Evolutionary conservation across 768 basidiomycete species (phyloP), one percentile per base, ranked within the genome.

Genomic region (Trametes villosa): DNA sequence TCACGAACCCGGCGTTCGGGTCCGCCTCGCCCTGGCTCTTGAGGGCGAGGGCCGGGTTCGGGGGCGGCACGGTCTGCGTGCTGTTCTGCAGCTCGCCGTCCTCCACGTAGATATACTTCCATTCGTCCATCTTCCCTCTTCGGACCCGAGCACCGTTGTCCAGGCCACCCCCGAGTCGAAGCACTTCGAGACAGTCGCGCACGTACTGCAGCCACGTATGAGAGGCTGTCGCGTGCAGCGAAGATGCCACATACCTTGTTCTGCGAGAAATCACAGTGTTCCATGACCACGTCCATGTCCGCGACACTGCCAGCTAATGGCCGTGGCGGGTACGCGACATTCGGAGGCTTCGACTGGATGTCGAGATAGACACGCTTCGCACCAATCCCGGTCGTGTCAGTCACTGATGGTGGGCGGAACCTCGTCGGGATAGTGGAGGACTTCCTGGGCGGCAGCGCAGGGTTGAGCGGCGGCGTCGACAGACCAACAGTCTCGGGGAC

Each of bases 181-280:
- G 83, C 45, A 96, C 88, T 74, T 98, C 96, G 40, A 99, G 79
- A 69, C 97, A 99, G 71, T 98, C 97, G 40, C 96, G 87, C n/a
- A 98, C 96, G 76, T 92, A 96, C 92, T 97, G 70, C 44, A 30
- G 26, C 33, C 63, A 53, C 71, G 59, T 53, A 53, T 54, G 55
- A 63, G 45, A 67, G 60, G 29, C 50, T 48, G 50, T 40, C 17
- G 40, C 38, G 55, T 22, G 3, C 33, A 11, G 47, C 36, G 51
- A 40, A 18, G 27, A 47, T 56, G 26, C 15, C 24, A 29, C 62
- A 74, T 29, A 90, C 92, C 81, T 92, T 92, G 67, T 84, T 82
- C 63, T 85, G 81, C 17, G 86, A 86, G 72, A 95, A 97, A 75
- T 96, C 93, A 71, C 97, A 99, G 67, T 95, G 86, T 42, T 94